Evolutionary conservation across 176 grass and related monocot genomes (phyloP).

Genomic region (bread wheat (Triticum aestivum)): IWGSC_CS_RefSeq_v2.1 NC_057811.1:41224403-41224902

Average conservation of each 20-base stretch:
- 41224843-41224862: too few species aligned
- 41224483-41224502: slow-evolving; percentile 53
- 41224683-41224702: slow-evolving; percentile 26
- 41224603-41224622: slow-evolving; percentile 57
- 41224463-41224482: slow-evolving; percentile 4
- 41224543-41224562: slow-evolving; percentile 38
- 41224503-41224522: slow-evolving; percentile 49
- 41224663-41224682: slow-evolving; percentile 59
- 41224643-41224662: slow-evolving; percentile 52
- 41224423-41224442: slow-evolving; percentile 49
- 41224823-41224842: too few species aligned
- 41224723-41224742: not conserved
- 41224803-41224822: too few species aligned
- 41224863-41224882: too few species aligned
- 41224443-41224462: slow-evolving; percentile 15
- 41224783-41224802: not conserved
- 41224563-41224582: slow-evolving; percentile 24
- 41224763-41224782: not conserved
- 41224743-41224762: slow-evolving; percentile 15
- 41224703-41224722: slow-evolving; percentile 35
- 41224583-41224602: slow-evolving; percentile 32
- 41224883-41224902: too few species aligned
- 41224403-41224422: slow-evolving; percentile 31
- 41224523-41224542: slow-evolving; percentile 62
- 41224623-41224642: slow-evolving; percentile 45